Evolutionary conservation across 2,329 filamentous ascomycete species (phyloP), one percentile per base, ranked within the genome.

Genomic region (Fusarium sulawesiense): DNA sequence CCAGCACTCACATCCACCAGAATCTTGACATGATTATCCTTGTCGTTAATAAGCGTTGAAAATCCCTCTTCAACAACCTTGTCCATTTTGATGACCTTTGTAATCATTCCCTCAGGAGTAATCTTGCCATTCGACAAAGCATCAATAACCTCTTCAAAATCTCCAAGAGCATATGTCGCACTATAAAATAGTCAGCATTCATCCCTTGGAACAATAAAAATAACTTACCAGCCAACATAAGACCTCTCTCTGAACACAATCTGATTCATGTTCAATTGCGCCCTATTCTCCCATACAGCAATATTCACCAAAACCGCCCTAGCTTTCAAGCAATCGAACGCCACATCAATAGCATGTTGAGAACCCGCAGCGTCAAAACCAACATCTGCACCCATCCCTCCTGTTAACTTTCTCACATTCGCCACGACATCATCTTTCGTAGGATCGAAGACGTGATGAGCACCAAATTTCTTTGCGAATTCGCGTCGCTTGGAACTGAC

Each of bases 61-160:
- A 66, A 66, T 0, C 63, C 63, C 14, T 66, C 61, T 2, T 66
- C 63, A 5, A 66, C 63, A 16, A 66, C 55, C 42, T 60, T 37
- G 4, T 66, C 42, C 63, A 66, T 66, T n/a, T 66, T 66, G 0
- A 66, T 66, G 4, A 66, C 61, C 47, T 66, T 66, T 2, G 63
- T 66, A 8, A 66, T 66, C 63, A 66, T 66, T 3, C 54, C 63
- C 16, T 60, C 25, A 1, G 63, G 63, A 0, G 14, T 51, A 1
- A 66, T 66, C 8, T 45, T 65, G 0, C 63, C 63, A 44, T n/a
- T 66, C 0, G 63, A 60, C 0, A 66, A 7, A 10, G 63, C 63
- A 7, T 66, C 63, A 11, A 66, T 66, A 3, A 66, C 63, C 16
- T 66, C 63, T 1, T 66, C 63, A 8, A 66, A 66, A 5, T 66